phyloP scores from a whole-genome alignment of 208 protist genomes.

The Leishmania guyanensis region DNA sequence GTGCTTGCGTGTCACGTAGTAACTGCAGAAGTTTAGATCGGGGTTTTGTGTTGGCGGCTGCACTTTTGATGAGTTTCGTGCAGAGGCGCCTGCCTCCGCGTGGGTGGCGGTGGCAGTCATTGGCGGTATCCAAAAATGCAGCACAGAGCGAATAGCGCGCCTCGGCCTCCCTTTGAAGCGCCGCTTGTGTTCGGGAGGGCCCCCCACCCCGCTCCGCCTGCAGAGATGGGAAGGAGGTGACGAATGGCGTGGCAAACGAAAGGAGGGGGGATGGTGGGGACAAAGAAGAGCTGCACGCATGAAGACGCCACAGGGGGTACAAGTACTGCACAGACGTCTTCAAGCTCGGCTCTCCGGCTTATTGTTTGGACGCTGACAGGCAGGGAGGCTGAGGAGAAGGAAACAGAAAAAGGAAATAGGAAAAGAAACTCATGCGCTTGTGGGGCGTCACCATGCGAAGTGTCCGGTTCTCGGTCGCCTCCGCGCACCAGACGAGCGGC shows the following conservation, averaged over 20 bases:
- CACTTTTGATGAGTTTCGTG: constrained; percentile 19
- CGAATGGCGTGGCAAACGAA: neutral
- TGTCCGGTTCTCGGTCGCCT: neutral
- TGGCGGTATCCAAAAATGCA: neutral
- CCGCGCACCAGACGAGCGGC: neutral
- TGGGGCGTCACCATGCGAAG: neutral
- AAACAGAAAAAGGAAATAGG: constrained; percentile 1
- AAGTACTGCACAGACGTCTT: neutral
- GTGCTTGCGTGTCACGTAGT: constrained; percentile 67
- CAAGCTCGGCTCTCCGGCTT: neutral
- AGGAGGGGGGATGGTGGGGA: neutral
- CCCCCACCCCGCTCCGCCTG: too few relatives aligned
- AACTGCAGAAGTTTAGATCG: constrained; percentile 50
- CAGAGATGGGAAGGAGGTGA: neutral
- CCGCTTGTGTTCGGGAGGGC: neutral
- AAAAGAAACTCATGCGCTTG: neutral
- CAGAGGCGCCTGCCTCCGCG: neutral
- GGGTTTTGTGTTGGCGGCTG: constrained; percentile 47
- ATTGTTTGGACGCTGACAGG: neutral
- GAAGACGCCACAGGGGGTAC: neutral
- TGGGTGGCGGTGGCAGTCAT: neutral
- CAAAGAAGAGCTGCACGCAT: neutral
- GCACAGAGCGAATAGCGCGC: neutral
- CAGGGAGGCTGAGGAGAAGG: neutral
- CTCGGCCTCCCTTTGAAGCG: neutral